phyloP scores from a whole-genome alignment of 2,329 filamentous ascomycete genomes.

The Fusarium verticillioides region DNA sequence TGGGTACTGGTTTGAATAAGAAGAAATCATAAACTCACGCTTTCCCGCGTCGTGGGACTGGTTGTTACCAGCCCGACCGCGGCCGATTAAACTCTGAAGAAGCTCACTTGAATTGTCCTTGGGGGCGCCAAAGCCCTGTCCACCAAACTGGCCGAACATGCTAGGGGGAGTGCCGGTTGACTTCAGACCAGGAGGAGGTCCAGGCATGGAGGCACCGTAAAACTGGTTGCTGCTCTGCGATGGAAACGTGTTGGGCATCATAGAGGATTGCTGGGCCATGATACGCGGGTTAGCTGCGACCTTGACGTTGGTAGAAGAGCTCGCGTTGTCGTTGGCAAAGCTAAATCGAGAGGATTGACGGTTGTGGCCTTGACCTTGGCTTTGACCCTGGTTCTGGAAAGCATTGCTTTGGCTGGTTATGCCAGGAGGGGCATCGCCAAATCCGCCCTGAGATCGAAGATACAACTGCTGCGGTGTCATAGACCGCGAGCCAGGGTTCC shows the following conservation, averaged over 20 bases:
- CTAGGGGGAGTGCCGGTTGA: conserved; percentile 93
- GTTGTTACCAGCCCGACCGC: conserved; percentile 72
- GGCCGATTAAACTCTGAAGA: conserved; percentile 84
- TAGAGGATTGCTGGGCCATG: conserved; percentile 87
- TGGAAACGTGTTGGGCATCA: conserved; percentile 78
- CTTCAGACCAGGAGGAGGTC: conserved; percentile 93
- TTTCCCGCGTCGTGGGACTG: conserved; percentile 88
- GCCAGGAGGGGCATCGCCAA: conserved; percentile 68
- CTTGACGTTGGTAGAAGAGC: conserved; percentile 69
- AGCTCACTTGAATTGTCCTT: conserved; percentile 76
- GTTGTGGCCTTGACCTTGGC: conserved; percentile 73
- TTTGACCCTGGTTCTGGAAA: conserved; percentile 55
- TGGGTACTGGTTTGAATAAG: conserved; percentile 88
- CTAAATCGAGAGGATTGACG: conserved; percentile 89
- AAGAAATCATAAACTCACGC: conserved; percentile 98
- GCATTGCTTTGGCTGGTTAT: conserved; percentile 59
- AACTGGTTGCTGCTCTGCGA: conserved; percentile 74
- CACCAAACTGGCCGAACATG: conserved; percentile 93
- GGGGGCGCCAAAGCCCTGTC: conserved; percentile 72
- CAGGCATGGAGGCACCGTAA: conserved; percentile 87
- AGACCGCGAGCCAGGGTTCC: conserved; percentile 70
- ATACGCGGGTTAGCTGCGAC: conserved; percentile 81
- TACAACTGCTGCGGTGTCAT: conserved; percentile 84
- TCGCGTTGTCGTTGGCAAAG: conserved; percentile 80
- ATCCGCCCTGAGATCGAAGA: conserved; percentile 71